phyloP scores from a whole-genome alignment of 495 filamentous ascomycete genomes.

The Podospora conica region DNA sequence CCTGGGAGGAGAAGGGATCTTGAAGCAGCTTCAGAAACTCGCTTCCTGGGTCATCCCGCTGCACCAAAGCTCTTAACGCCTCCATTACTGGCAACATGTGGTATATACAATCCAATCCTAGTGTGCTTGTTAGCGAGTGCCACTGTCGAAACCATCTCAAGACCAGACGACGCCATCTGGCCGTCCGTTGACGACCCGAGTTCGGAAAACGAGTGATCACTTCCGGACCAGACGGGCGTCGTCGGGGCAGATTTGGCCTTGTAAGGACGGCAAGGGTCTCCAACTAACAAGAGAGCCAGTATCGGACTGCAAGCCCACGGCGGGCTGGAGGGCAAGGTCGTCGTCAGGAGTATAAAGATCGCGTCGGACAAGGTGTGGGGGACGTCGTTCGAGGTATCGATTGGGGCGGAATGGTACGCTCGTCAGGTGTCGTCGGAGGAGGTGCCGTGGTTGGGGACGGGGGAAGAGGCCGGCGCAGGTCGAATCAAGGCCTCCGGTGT shows the following conservation, averaged over 20 bases:
- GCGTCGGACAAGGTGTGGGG: not conserved
- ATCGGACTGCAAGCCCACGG: not conserved
- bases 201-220: not conserved
- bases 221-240: not conserved
- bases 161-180: not conserved
- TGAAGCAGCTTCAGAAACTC: slow-evolving; percentile 40
- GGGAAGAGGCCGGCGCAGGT: not conserved
- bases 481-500: too few species aligned
- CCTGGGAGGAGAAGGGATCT: slow-evolving; percentile 45
- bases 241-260: not conserved
- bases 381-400: not conserved
- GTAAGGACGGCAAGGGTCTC: not conserved
- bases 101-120: not conserved
- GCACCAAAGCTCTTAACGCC: slow-evolving; percentile 14
- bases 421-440: not conserved
- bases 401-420: not conserved
- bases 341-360: not conserved
- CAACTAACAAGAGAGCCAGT: not conserved
- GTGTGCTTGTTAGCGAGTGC: not conserved
- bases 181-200: not conserved
- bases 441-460: not conserved
- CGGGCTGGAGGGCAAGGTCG: not conserved
- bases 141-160: not conserved
- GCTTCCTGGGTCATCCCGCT: slow-evolving; percentile 23
- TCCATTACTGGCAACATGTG: slow-evolving; percentile 8